Base-by-base conservation (phyloP, 2,329 filamentous ascomycete species). In the Penicillium sp. region DNA sequence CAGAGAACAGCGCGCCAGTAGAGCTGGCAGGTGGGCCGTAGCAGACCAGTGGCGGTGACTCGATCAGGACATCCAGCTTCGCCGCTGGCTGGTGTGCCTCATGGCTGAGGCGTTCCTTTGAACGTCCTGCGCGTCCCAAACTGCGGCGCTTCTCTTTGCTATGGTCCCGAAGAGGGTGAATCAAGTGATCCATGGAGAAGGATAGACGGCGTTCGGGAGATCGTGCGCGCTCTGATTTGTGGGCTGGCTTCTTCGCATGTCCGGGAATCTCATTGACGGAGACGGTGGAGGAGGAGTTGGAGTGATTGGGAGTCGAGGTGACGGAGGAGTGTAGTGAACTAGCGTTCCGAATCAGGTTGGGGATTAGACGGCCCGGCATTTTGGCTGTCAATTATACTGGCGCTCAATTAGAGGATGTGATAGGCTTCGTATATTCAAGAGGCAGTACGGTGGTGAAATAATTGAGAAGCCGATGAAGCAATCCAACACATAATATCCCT, bases 11-110 rank as follows among this genome's bases (percentile, higher is more conserved):
- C 7, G 92, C 91, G 55, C 93, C 93, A 3, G 88, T 89, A 66
- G 92, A 96, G 64, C 84, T 82, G 60, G 87, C 82, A 0, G 90
- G 81, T 25, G 83, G 80, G 61, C 92, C 92, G 69, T 94, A 90
- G 76, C 96, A 88, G 45, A 97, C 84, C 19, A 93, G 82, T 3
- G 92, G 92, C 1, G 92, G 91, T 13, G 90, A 95, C 79, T 97
- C 92, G 61, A 97, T 88, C 65, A 81, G 74, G 67, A 88, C 79
- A 57, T 82, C 78, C 61, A 88, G 74, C 60, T 79, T 82, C 50
- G 82, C 81, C 3, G 79, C 73, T 48, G 78, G 75, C 36, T 70
- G 65, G 8, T 74, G 68, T 31, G 58, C 55, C 1, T 72, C 70
- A 46, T 68, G 68, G 25, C 50, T 56, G 15, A 65, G 51, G 21